These are phyloP conservation scores for Cercospora janseana DNA, from an alignment of 2,329 filamentous ascomycete species.

Conservation along the genomic window DNA sequence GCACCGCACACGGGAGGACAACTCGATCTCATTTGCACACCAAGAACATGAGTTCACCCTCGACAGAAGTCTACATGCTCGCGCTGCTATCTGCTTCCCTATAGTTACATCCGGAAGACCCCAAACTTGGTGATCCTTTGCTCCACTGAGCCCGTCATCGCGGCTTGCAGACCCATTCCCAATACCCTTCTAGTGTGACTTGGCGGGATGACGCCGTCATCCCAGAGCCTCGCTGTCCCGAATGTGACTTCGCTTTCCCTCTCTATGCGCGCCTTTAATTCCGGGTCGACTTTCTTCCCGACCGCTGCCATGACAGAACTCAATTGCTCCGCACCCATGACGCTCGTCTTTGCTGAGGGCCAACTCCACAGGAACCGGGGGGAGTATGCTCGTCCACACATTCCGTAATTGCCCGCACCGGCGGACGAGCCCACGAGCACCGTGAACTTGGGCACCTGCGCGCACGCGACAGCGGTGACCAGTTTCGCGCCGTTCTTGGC, in stretches of 20 bases:
- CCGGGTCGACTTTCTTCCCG: conserved; percentile 76
- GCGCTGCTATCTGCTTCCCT: not conserved
- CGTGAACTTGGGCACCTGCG: conserved; percentile 93
- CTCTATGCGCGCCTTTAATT: conserved; percentile 80
- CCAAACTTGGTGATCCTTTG: conserved; percentile 40
- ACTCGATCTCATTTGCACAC: too few species aligned
- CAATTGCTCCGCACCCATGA: conserved; percentile 94
- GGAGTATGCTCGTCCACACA: conserved; percentile 92
- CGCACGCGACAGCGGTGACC: conserved; percentile 90
- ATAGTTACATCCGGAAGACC: conserved; percentile 41
- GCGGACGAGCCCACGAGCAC: conserved; percentile 92
- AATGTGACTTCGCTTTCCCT: conserved; percentile 85
- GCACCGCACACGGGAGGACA: too few species aligned
- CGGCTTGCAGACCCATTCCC: conserved; percentile 49
- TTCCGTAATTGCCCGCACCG: conserved; percentile 95
- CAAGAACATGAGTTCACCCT: too few species aligned
- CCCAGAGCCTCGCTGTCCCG: conserved; percentile 87
- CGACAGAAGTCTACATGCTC: too few species aligned
- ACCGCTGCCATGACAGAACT: conserved; percentile 93
- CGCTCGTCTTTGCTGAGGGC: conserved; percentile 93
- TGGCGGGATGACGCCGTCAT: conserved; percentile 53
- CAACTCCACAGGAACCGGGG: conserved; percentile 93
- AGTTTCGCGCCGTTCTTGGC: conserved; percentile 98
- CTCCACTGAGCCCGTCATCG: conserved; percentile 39
- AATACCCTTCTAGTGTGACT: conserved; percentile 50